Evolutionary conservation across 2,329 filamentous ascomycete species (phyloP), one percentile per base, ranked within the genome.

Genomic region (Aspergillus arachidicola): DNA sequence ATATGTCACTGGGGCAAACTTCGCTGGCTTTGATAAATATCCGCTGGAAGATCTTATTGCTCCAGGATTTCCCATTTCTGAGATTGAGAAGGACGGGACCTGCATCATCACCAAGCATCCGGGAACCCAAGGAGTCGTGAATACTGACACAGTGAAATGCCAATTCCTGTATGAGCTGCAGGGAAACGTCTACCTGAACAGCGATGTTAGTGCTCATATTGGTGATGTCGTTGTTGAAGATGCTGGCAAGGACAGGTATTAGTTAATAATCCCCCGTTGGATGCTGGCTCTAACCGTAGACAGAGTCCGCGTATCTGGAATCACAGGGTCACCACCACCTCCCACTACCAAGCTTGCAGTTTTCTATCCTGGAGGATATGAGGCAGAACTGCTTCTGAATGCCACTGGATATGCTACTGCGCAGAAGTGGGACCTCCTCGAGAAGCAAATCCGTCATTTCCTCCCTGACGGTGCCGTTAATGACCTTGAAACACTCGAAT

Each of bases 1-100:
- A 0, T 87, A 87, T 59, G 83, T 83, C 3, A 84, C 83, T 0
- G 85, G 85, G 0, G 82, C 76, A 0, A 87, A 87, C 65, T 87
- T 86, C 63, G 78, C 84, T 0, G 85, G 84, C 0, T 77, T 82
- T 38, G 79, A 81, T 16, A 41, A 34, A 2, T 79, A 80, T 60
- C 64, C 76, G 1, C 61, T 82, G 0, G 78, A 82, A 9, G 69
- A 73, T 0, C 73, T 83, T 28, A 71, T 82, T 53, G 80, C 82
- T 53, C 76, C 83, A 1, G 77, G 78, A 0, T 83, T 82, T 51
- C 82, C 81, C 0, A 84, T 86, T 61, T 83, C 80, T 0, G 83
- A 86, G 60, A 75, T 87, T 21, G 77, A 74, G 5, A 70, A 51
- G 0, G 79, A 82, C 66, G 84, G 84, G 0, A 76, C 74, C 1